Base-by-base conservation (phyloP, 2,329 filamentous ascomycete species). In the Fusarium longipes region DNA sequence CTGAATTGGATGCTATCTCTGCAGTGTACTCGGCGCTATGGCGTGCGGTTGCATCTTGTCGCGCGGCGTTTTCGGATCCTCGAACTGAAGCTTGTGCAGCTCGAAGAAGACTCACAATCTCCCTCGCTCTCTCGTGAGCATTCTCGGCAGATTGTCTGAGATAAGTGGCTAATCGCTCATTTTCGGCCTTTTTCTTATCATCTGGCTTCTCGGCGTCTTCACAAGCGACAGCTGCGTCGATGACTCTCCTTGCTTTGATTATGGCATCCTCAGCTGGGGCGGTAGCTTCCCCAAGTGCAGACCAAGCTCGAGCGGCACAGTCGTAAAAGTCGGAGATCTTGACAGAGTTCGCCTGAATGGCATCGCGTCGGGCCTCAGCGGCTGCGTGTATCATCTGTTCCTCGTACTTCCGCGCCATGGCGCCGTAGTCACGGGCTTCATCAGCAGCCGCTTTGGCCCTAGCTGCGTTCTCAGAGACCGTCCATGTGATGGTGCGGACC, bases 251-350 rank as follows among this genome's bases (percentile, higher is more conserved):
- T 1, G 64, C 64, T 11, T 67, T 67, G 1, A 67, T 39, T 14
- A 67, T 58, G 4, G 59, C 53, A 9, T 67, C 64, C 11, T 67
- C 64, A 1, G 59, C 64, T n/a, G 58, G 64, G 1, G 64, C 64
- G 0, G 64, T 67, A 5, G 59, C 65, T 27, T 67, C 63, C n/a
- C 53, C 64, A 1, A 67, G 29, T 1, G 53, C 44, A 40, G 64
- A 53, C 64, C 64, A 67, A 1, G 65, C 64, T 1, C 58, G 64
- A 51, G 64, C 50, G 4, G 64, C 64, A 0, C 54, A 64, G 15
- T 67, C 64, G 0, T 55, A 68, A 9, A 68, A 67, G 18, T 67
- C 64, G 0, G 64, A 60, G 2, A 60, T 24, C 10, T 36, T 51
- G 2, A 67, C 18, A 0, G 48, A 38, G 2, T 60, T 65, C 0